phyloP scores from a whole-genome alignment of 257 asterid genomes.

The Thymus mandschuricus region DNA sequence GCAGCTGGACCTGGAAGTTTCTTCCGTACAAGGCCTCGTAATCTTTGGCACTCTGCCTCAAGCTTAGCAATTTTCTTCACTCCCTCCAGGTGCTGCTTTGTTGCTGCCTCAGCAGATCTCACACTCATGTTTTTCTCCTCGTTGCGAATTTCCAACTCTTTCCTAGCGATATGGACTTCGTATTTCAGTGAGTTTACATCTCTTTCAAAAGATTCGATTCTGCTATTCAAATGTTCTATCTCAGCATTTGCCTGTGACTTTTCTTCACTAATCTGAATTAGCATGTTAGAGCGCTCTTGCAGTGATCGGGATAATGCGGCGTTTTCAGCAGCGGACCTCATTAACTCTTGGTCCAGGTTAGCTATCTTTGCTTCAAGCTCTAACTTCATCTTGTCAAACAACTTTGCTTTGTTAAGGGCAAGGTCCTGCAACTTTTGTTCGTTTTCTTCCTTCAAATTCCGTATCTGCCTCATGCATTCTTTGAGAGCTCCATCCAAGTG shows the following conservation, averaged over 20 bases:
- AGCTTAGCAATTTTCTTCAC: conserved; percentile 89
- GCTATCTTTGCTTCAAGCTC: conserved; percentile 74
- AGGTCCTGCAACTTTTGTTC: conserved; percentile 75
- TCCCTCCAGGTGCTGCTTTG: conserved; percentile 92
- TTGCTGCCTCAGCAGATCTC: conserved; percentile 92
- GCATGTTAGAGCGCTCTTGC: conserved; percentile 91
- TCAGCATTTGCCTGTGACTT: conserved; percentile 82
- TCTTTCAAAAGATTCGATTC: conserved; percentile 69
- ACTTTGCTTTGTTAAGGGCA: conserved; percentile 62
- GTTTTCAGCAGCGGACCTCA: conserved; percentile 83
- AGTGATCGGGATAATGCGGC: conserved; percentile 83
- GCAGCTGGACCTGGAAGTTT: conserved; percentile 99
- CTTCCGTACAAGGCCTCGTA: conserved; percentile 93
- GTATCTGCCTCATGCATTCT: conserved; percentile 95
- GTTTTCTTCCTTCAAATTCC: conserved; percentile 85
- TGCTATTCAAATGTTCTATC: conserved; percentile 66
- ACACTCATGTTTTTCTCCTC: conserved; percentile 96
- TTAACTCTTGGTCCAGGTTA: conserved; percentile 73
- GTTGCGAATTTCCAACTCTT: conserved; percentile 88
- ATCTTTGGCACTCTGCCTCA: conserved; percentile 96
- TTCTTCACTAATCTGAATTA: conserved; percentile 77
- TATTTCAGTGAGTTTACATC: conserved; percentile 82
- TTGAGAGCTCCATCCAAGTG: conserved; percentile 95
- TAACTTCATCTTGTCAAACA: conserved; percentile 73
- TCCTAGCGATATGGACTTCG: conserved; percentile 76